Conservation (phyloP, 768 basidiomycete species). For the Rhodosporidiobolus odoratus region DNA sequence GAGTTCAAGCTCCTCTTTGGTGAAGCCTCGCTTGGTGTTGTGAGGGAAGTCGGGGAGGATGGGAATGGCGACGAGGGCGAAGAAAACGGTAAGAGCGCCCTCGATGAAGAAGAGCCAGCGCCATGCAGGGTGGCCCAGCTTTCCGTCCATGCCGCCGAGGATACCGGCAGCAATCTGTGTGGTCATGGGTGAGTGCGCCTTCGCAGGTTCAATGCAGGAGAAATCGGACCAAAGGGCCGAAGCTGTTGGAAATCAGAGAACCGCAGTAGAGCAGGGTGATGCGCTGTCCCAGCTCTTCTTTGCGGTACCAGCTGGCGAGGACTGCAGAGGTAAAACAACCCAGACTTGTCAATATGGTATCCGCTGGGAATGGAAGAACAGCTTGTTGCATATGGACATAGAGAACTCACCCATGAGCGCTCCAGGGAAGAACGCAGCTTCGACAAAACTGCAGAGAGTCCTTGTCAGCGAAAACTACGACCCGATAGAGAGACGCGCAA, state of each 20-base stretch:
- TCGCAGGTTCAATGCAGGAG: too few species aligned
- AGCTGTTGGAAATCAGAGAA: constrained; percentile 71
- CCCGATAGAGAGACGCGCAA: neutral
- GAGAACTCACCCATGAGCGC: neutral
- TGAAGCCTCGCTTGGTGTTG: constrained; percentile 42
- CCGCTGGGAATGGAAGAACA: too few species aligned
- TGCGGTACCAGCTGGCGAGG: constrained; percentile 68
- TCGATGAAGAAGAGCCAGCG: constrained; percentile 41
- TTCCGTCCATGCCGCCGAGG: constrained; percentile 64
- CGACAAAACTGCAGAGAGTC: constrained; percentile 53
- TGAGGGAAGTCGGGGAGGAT: constrained; percentile 66
- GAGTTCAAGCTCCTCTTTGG: constrained; percentile 39
- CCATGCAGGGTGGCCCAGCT: constrained; percentile 66
- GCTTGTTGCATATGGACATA: too few species aligned
- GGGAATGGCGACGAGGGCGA: constrained; percentile 55
- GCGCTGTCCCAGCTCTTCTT: constrained; percentile 63
- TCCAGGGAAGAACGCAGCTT: constrained; percentile 44
- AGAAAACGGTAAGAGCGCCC: constrained; percentile 49
- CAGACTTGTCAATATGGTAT: too few species aligned
- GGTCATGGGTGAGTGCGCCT: too few species aligned
- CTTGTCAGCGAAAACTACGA: neutral
- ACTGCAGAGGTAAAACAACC: constrained; percentile 36
- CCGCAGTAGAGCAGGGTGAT: constrained; percentile 60
- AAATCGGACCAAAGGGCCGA: neutral
- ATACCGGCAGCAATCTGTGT: constrained; percentile 54